Percentiles rank a stretch among this genome's conserved stretches.
phyloP scores from a whole-genome alignment of 2,329 filamentous ascomycete genomes.

The Colletotrichum tofieldiae region DNA sequence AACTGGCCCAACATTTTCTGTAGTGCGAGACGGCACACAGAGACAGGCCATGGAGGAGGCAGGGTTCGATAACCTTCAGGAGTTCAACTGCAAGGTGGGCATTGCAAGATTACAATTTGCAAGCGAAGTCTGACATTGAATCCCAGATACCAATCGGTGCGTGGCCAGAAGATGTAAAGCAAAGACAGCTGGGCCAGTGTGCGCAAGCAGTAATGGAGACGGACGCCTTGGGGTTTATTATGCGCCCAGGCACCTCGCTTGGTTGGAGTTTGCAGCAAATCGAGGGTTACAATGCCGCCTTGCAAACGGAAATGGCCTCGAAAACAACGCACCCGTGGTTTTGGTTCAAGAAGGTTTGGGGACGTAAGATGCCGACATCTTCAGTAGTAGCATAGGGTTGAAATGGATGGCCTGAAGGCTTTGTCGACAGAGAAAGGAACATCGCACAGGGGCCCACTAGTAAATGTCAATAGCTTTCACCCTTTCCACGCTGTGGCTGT shows the following conservation, averaged over 20 bases:
- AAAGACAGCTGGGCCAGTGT: not conserved
- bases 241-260: not conserved
- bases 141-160: not conserved
- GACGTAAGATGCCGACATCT: not conserved
- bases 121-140: not conserved
- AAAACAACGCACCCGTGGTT: not conserved
- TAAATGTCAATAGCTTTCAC: not conserved
- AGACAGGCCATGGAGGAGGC: not conserved
- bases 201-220: not conserved
- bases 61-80: not conserved
- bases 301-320: not conserved
- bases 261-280: not conserved
- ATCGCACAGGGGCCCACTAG: not conserved
- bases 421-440: not conserved
- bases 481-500: not conserved
- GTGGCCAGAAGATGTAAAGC: not conserved
- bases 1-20: not conserved
- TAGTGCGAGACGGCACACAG: not conserved
- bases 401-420: not conserved
- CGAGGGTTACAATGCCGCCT: not conserved
- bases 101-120: not conserved
- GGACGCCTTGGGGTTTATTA: conserved; percentile 3
- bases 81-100: not conserved
- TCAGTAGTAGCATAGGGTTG: conserved; percentile 1
- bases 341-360: not conserved